Percentiles rank a stretch among this genome's conserved stretches.
phyloP scores from a whole-genome alignment of 2,329 filamentous ascomycete species.

The Metarhizium album region DNA sequence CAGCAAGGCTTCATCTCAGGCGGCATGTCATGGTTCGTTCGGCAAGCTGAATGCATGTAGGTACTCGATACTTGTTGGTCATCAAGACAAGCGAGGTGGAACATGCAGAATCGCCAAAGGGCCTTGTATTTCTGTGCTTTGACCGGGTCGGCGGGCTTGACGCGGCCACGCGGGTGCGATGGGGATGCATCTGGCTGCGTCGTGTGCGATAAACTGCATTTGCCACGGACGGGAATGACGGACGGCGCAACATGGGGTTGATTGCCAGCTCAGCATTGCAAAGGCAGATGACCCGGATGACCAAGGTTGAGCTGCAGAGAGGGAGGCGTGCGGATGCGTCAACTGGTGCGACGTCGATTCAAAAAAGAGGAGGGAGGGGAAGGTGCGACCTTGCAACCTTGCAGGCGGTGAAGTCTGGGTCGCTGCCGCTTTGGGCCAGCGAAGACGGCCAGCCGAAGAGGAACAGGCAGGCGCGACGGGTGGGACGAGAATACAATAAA shows the following conservation, averaged over 20 bases:
- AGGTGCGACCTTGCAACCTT: too few species aligned
- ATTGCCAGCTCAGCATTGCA: slow-evolving; percentile 25
- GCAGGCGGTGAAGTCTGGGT: not conserved
- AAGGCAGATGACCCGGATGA: slow-evolving; percentile 25
- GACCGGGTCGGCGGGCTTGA: not conserved
- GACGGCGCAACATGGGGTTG: slow-evolving; percentile 10
- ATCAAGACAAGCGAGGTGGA: not conserved
- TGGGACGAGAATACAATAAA: too few species aligned
- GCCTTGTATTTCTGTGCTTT: not conserved
- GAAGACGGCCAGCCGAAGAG: not conserved
- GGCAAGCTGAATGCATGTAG: not conserved
- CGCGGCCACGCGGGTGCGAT: not conserved
- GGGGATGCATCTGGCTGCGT: slow-evolving; percentile 2
- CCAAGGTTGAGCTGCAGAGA: slow-evolving; percentile 7
- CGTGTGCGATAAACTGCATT: slow-evolving; percentile 1
- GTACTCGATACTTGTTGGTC: not conserved
- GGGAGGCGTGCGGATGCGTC: not conserved
- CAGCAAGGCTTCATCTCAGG: not conserved
- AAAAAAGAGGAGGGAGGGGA: not conserved
- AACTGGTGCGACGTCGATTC: too few species aligned
- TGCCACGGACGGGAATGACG: slow-evolving; percentile 6
- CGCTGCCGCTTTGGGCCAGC: not conserved
- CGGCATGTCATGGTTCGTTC: not conserved
- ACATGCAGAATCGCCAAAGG: not conserved
- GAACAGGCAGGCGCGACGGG: not conserved